Percentiles rank a stretch among this genome's conserved stretches.
Conservation (phyloP, 2,329 filamentous ascomycete genomes). For the Aureobasidium sp. region DNA sequence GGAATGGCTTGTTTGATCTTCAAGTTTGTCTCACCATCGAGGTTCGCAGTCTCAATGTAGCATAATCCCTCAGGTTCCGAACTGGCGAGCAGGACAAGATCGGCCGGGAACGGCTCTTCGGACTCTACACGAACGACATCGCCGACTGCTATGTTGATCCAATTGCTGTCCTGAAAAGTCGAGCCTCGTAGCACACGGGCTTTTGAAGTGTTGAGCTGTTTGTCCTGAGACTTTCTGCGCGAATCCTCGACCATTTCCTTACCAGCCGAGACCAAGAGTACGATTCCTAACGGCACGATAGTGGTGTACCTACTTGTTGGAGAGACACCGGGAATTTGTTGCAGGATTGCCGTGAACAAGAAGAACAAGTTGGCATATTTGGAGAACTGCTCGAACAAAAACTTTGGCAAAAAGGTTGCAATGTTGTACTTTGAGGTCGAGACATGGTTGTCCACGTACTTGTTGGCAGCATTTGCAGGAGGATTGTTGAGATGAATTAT, state of each 20-base stretch:
- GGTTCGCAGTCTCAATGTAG: constrained; percentile 96
- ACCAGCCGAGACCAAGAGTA: constrained; percentile 85
- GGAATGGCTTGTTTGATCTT: constrained; percentile 98
- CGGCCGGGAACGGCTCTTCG: constrained; percentile 89
- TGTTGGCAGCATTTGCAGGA: constrained; percentile 79
- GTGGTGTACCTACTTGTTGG: constrained; percentile 95
- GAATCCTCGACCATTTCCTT: constrained; percentile 95
- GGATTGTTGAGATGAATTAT: constrained; percentile 96
- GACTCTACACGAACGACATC: constrained; percentile 91
- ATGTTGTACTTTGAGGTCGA: constrained; percentile 97
- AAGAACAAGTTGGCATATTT: constrained; percentile 99
- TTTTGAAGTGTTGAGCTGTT: constrained; percentile 77
- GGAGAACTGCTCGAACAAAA: constrained; percentile 95
- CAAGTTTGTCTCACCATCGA: constrained; percentile 95
- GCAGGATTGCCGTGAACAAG: constrained; percentile 88
- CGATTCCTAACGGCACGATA: constrained; percentile 84
- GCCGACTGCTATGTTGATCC: constrained; percentile 88
- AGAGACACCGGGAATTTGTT: constrained; percentile 91
- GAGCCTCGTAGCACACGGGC: constrained; percentile 76
- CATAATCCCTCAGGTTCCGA: constrained; percentile 96
- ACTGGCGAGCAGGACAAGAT: constrained; percentile 83
- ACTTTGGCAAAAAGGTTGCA: constrained; percentile 89
- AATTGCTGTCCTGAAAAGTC: constrained; percentile 76
- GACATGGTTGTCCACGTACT: constrained; percentile 93
- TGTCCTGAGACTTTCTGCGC: constrained; percentile 79